Evolutionary conservation across 345 rosid genomes (phyloP).

Genomic region (Streptanthus diversifolius): DNA sequence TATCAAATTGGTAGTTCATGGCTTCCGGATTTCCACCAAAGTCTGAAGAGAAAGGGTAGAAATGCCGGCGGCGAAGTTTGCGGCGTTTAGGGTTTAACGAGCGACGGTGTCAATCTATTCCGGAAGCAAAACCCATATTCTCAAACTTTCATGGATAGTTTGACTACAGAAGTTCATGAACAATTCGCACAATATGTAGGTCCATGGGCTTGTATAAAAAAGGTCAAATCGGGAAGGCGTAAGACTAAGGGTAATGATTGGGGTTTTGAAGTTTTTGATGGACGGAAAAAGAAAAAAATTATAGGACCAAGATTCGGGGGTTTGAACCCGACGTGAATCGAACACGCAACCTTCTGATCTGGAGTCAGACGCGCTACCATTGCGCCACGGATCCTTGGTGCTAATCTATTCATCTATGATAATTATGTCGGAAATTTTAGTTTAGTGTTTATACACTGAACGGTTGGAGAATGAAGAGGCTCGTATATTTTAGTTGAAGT

Average conservation of each 20-base stretch:
- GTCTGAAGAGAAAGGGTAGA: background rate
- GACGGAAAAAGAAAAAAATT: background rate
- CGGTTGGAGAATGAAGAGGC: background rate
- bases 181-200: background rate
- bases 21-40: conserved; percentile 18
- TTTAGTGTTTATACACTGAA: background rate
- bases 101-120: background rate
- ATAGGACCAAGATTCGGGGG: conserved; percentile 13
- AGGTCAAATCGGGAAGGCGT: background rate
- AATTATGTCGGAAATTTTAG: too few species aligned
- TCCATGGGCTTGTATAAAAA: background rate
- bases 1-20: conserved; percentile 86
- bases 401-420: background rate
- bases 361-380: conserved; percentile 99
- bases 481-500: background rate
- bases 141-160: background rate
- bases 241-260: background rate
- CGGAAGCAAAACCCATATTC: background rate
- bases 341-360: conserved; percentile 98
- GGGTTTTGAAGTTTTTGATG: background rate
- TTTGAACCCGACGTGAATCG: conserved; percentile 94
- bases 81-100: conserved; percentile 34
- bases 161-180: background rate
- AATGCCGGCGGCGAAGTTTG: background rate
- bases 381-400: conserved; percentile 84